Conservation (phyloP, 2,329 filamentous ascomycete species). For the Lecanicillium sp. region DNA sequence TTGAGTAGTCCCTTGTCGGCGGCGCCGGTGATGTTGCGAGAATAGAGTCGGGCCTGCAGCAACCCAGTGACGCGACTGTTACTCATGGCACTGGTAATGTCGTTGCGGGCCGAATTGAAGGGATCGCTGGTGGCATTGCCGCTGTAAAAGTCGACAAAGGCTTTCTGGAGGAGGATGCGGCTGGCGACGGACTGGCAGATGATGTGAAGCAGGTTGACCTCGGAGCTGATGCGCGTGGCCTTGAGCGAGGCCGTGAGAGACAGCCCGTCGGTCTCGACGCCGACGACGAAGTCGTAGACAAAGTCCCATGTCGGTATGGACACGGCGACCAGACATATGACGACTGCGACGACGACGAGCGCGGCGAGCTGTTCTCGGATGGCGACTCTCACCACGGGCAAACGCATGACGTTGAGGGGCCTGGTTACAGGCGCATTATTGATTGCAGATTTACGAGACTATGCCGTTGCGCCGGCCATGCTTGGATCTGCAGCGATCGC, state of each 20-base stretch:
- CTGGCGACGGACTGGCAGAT: conserved; percentile 68
- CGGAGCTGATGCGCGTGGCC: conserved; percentile 71
- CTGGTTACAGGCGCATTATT: neutral
- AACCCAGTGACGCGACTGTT: conserved; percentile 52
- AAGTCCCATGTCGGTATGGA: conserved; percentile 70
- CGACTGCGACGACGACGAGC: conserved; percentile 69
- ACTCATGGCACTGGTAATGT: conserved; percentile 65
- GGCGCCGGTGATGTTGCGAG: conserved; percentile 56
- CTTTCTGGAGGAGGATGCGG: conserved; percentile 52
- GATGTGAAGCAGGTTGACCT: conserved; percentile 72
- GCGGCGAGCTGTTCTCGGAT: conserved; percentile 82
- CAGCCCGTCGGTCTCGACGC: conserved; percentile 55
- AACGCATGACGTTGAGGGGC: neutral
- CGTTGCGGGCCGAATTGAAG: conserved; percentile 54
- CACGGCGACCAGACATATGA: conserved; percentile 70
- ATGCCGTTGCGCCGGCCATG: neutral
- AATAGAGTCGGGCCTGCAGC: conserved; percentile 66
- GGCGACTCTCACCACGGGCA: conserved; percentile 66
- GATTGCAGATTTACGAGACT: neutral
- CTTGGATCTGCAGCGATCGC: neutral
- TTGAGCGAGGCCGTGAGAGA: conserved; percentile 80
- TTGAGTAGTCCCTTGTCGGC: conserved; percentile 53
- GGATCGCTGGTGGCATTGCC: conserved; percentile 50
- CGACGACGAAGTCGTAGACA: conserved; percentile 48
- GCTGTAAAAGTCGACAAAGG: conserved; percentile 45